These are phyloP conservation scores for Plectosphaerella plurivora DNA, from an alignment of 2,329 filamentous ascomycete species.

Conservation along the genomic window DNA sequence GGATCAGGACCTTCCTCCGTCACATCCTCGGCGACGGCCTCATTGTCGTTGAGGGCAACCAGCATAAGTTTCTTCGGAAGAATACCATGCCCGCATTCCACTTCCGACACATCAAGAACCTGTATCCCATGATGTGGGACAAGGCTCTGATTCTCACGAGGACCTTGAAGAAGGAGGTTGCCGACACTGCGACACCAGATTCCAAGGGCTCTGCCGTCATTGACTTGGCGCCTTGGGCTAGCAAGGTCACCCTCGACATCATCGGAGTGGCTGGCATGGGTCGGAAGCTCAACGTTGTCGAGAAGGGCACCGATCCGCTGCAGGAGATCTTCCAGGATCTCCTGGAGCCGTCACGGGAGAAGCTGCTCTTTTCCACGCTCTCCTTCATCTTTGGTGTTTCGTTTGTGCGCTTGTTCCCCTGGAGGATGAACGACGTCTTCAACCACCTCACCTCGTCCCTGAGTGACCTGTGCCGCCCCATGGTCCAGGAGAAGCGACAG, in stretches of 20 bases:
- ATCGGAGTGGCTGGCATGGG: slow-evolving; percentile 56
- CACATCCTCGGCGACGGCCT: slow-evolving; percentile 55
- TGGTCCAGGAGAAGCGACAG: slow-evolving; percentile 43
- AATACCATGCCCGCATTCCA: slow-evolving; percentile 63
- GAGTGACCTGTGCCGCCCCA: slow-evolving; percentile 34
- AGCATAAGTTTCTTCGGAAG: slow-evolving; percentile 67
- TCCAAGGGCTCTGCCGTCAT: slow-evolving; percentile 9
- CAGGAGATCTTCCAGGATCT: slow-evolving; percentile 41
- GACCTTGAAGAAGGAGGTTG: slow-evolving; percentile 38
- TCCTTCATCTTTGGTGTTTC: slow-evolving; percentile 28
- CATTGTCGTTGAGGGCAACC: slow-evolving; percentile 62
- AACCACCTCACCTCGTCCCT: slow-evolving; percentile 27
- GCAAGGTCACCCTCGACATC: slow-evolving; percentile 53
- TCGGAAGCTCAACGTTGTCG: slow-evolving; percentile 43
- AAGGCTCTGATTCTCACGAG: slow-evolving; percentile 35
- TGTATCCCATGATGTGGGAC: slow-evolving; percentile 66
- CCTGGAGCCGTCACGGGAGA: slow-evolving; percentile 39
- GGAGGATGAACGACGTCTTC: slow-evolving; percentile 38
- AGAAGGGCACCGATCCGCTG: slow-evolving; percentile 31
- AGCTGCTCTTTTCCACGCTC: slow-evolving; percentile 35
- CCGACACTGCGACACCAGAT: slow-evolving; percentile 12
- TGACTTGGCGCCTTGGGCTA: slow-evolving; percentile 43
- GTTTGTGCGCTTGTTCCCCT: slow-evolving; percentile 36
- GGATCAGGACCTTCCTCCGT: slow-evolving; percentile 43
- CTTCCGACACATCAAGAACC: slow-evolving; percentile 63